phyloP scores from a whole-genome alignment of 768 basidiomycete species.

The Phaeolepiota aurea region DNA sequence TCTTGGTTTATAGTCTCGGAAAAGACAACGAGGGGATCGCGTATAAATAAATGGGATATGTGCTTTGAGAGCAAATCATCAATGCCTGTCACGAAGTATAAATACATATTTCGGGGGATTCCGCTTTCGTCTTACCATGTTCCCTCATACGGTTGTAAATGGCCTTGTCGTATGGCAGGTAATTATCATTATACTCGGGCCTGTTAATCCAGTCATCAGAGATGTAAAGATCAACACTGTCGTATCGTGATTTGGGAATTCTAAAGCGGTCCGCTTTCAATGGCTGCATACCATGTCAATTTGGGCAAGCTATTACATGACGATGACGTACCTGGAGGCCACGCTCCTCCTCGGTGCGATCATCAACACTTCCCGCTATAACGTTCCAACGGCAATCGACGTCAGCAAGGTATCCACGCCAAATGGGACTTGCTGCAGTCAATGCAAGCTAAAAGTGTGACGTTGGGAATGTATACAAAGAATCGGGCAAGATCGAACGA shows the following conservation, averaged over 20 bases:
- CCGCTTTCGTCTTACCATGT: conserved; percentile 51
- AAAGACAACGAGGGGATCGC: conserved; percentile 93
- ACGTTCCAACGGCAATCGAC: conserved; percentile 99
- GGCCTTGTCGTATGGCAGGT: conserved; percentile 67
- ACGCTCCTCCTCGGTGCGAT: conserved; percentile 92
- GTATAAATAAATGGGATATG: conserved; percentile 92
- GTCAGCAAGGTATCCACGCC: conserved; percentile 91
- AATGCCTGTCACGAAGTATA: conserved; percentile 45
- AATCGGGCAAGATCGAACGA: conserved; percentile 13
- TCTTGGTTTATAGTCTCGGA: conserved; percentile 92
- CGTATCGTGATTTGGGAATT: conserved; percentile 97
- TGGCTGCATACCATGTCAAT: conserved; percentile 39
- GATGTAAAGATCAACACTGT: conserved; percentile 91
- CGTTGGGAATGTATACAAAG: conserved; percentile 1
- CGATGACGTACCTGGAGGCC: conserved; percentile 57
- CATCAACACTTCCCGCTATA: conserved; percentile 96
- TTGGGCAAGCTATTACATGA: conserved; percentile 1
- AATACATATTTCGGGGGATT: not conserved
- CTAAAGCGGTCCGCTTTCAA: conserved; percentile 62
- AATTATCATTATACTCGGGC: conserved; percentile 89
- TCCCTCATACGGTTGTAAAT: conserved; percentile 67
- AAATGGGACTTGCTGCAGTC: conserved; percentile 90
- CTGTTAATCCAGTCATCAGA: conserved; percentile 82
- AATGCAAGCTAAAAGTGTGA: conserved; percentile 63
- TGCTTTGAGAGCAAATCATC: conserved; percentile 86